Conservation (phyloP, 352 stramenopile genomes). For the Globisporangium cederbergense region DNA sequence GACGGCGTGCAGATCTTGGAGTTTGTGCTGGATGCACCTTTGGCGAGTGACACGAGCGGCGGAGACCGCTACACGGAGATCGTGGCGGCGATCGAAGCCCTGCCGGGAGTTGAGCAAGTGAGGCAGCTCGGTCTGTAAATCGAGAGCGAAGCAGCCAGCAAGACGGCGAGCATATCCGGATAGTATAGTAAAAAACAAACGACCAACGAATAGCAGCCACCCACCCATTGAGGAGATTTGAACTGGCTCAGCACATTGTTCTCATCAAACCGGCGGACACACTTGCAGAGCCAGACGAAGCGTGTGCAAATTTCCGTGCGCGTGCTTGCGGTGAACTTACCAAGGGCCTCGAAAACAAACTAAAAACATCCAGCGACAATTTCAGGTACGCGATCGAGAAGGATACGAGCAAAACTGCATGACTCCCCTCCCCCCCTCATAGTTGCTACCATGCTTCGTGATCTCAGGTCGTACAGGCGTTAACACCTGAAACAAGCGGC, state of each 20-base stretch:
- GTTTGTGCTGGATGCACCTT: slow-evolving; percentile 61
- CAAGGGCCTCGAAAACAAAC: too few relatives aligned
- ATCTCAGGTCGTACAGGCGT: too few relatives aligned
- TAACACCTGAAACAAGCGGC: too few relatives aligned
- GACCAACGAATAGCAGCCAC: slow-evolving; percentile 1
- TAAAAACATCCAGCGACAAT: too few relatives aligned
- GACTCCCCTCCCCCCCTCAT: too few relatives aligned
- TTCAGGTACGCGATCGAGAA: too few relatives aligned
- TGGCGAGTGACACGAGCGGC: slow-evolving; percentile 14
- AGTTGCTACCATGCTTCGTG: too few relatives aligned
- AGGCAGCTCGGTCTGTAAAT: slow-evolving; percentile 10
- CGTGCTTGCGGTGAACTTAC: too few relatives aligned
- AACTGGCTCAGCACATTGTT: neutral
- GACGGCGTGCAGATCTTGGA: slow-evolving; percentile 73
- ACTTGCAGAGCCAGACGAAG: neutral
- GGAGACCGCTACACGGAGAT: slow-evolving; percentile 29
- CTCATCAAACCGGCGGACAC: neutral
- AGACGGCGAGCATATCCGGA: slow-evolving; percentile 1
- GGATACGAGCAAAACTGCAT: too few relatives aligned
- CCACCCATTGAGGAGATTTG: slow-evolving; percentile 3
- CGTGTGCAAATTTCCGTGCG: too few relatives aligned
- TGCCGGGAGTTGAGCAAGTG: slow-evolving; percentile 41
- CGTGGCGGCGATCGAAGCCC: slow-evolving; percentile 38
- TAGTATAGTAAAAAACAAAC: slow-evolving; percentile 9
- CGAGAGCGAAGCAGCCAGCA: neutral